Conservation (phyloP, 768 basidiomycete genomes). For the Trametes elegans region DNA sequence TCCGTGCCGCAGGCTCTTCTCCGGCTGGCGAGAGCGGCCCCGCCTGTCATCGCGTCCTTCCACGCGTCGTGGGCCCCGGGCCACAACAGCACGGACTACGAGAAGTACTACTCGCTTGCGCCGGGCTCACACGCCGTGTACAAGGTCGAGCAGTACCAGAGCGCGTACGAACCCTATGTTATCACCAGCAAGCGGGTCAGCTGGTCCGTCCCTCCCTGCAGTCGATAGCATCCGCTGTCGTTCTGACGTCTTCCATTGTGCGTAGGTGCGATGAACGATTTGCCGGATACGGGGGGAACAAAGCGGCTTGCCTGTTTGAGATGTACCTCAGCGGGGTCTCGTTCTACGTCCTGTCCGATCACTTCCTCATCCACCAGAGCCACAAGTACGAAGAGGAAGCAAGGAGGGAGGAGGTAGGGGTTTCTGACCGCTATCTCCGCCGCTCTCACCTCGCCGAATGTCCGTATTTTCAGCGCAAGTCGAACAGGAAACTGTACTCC, state of each 20-base stretch:
- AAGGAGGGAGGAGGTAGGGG: constrained; percentile 62
- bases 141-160: constrained; percentile 71
- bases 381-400: constrained; percentile 78
- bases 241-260: constrained; percentile 1
- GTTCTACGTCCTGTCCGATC: constrained; percentile 81
- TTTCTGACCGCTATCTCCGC: neutral
- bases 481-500: constrained; percentile 72
- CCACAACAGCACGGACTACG: constrained; percentile 80
- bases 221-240: neutral
- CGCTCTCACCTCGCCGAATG: neutral
- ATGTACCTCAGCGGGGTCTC: constrained; percentile 86
- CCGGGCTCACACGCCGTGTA: constrained; percentile 66
- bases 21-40: constrained; percentile 50
- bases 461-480: constrained; percentile 49
- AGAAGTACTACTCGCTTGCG: constrained; percentile 51
- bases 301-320: constrained; percentile 89
- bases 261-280: constrained; percentile 90
- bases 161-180: constrained; percentile 87
- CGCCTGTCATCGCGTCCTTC: constrained; percentile 61
- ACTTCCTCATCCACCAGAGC: constrained; percentile 87
- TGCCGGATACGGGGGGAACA: constrained; percentile 89
- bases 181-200: constrained; percentile 74
- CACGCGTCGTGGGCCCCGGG: constrained; percentile 76
- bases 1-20: constrained; percentile 51
- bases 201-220: constrained; percentile 46